Conservation (phyloP, 352 stramenopile species). For the Phytophthora melonis region DNA sequence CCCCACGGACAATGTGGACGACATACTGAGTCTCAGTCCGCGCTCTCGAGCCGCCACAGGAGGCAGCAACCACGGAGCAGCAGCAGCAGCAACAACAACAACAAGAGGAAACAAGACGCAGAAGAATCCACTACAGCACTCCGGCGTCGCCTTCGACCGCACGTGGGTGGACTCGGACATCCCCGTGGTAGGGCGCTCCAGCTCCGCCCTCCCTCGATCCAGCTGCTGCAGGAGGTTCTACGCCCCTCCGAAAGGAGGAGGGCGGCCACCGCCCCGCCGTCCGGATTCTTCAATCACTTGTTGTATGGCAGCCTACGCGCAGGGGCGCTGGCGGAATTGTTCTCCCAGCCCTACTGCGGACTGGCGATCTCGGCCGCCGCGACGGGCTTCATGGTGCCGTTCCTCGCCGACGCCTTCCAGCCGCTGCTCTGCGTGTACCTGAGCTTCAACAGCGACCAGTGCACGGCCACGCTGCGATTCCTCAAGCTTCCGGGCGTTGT, state of each 20-base stretch:
- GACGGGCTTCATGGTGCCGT: constrained; percentile 72
- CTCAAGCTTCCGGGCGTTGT: constrained; percentile 62
- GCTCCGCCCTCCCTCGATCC: constrained; percentile 73
- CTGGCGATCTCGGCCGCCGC: constrained; percentile 65
- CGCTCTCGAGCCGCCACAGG: constrained; percentile 20
- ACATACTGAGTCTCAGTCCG: constrained; percentile 24
- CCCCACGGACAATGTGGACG: constrained; percentile 43
- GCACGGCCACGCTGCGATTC: constrained; percentile 58
- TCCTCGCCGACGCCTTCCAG: constrained; percentile 69
- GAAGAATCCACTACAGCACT: constrained; percentile 34
- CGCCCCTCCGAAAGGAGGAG: constrained; percentile 48
- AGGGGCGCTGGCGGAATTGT: constrained; percentile 62
- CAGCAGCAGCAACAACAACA: background rate
- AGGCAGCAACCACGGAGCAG: constrained; percentile 9
- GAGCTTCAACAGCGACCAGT: constrained; percentile 55
- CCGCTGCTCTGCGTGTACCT: constrained; percentile 72
- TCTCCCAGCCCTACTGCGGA: constrained; percentile 69
- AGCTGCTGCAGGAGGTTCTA: constrained; percentile 67
- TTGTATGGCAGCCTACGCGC: constrained; percentile 75
- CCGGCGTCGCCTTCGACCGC: constrained; percentile 65
- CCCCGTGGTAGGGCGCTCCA: constrained; percentile 62
- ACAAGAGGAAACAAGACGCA: constrained; percentile 43
- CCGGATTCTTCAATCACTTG: constrained; percentile 77
- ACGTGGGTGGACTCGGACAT: constrained; percentile 58
- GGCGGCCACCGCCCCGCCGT: constrained; percentile 56